Evolutionary conservation across 1,139 yeast species (phyloP), one percentile per base, ranked within the genome.

Genomic region (Yamadazyma kanchanaburiensis): DNA sequence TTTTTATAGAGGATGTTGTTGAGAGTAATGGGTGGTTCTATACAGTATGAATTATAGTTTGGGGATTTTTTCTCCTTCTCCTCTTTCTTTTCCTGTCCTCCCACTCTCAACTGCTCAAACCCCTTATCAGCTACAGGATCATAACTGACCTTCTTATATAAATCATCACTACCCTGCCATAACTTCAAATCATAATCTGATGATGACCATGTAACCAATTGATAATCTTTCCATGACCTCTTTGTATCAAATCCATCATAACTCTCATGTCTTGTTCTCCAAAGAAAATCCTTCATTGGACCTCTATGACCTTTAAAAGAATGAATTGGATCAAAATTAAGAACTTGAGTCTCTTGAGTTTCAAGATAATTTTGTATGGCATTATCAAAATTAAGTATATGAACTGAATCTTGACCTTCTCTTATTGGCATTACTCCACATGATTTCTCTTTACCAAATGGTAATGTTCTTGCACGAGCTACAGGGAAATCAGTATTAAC

Each of bases 131-230:
- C 55, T 11, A 58, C 45, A 2, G 73, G 73, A 35, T 70, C 66
- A 49, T 75, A 82, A 38, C 74, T 70, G 17, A 84, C 80, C 27
- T 68, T 64, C 12, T 67, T 72, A 48, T 85, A 79, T 12, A 81
- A 53, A 4, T 68, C 67, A 7, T 78, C 80, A 28, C 74, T 67
- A 24, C 80, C 67, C 0, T 88, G 84, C 97, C 96, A 89, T 30
- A 89, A 58, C 38, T 89, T 70, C 35, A 91, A 61, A 49, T 87
- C 95, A 43, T 79, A 76, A 50, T 91, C 98, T 39, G 53, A 61
- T 13, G 85, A 79, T 0, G 95, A 82, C 96, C 97, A 91, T 0
- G 98, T 86, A 0, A 91, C 94, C 31, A 91, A 57, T 51, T 89
- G 96, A 49, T 74, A 88, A 38, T 87, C 95, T 33, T 88, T 67